Base-by-base conservation (phyloP, 106 monocot species). In the Amphibolis antarctica region DNA sequence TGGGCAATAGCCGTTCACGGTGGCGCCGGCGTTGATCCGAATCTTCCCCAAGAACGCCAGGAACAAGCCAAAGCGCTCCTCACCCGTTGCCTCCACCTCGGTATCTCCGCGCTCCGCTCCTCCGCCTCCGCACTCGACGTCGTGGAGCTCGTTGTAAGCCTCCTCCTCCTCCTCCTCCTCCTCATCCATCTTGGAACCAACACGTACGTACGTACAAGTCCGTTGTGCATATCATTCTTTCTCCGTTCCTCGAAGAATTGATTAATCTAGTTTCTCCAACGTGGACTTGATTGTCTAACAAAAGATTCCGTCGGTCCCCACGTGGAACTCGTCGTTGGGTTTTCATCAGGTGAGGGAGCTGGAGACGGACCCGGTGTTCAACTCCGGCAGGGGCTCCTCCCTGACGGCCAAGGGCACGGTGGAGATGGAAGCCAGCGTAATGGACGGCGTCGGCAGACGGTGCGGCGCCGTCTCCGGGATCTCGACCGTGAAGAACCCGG, bases 381-480 rank as follows among this genome's bases (percentile, higher is more conserved):
- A 90, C 59, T 89, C 90, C 9, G 96, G 96, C 1, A 59, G 86
- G 0, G 96, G 96, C 9, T 98, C 96, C 0, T 90, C 90, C 11
- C 63, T 98, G 12, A 85, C 86, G 9, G 31, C 74, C 11, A 55
- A 50, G 5, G 96, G 96, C 12, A 87, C 84, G 60, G 96, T 80
- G 36, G 96, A 98, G 82, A 98, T 98, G 96, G 96, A 98, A 77
- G 90, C 96, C 12, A 98, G 96, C 70, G 90, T 90, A 64, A 98
- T 98, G 96, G 85, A 90, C 69, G 96, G 96, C 11, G 61, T 48
- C 0, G 80, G 76, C 0, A 74, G 96, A 17, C 73, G 84, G 12
- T 90, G 90, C 80, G 96, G 90, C 1, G 96, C 96, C 25, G 96
- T 98, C 7, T 98, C 96, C 28, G 96, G 96, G 0, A 0, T 98